These are phyloP conservation scores for Russula sp. DNA, from an alignment of 768 basidiomycete species.

Conservation along the genomic window DNA sequence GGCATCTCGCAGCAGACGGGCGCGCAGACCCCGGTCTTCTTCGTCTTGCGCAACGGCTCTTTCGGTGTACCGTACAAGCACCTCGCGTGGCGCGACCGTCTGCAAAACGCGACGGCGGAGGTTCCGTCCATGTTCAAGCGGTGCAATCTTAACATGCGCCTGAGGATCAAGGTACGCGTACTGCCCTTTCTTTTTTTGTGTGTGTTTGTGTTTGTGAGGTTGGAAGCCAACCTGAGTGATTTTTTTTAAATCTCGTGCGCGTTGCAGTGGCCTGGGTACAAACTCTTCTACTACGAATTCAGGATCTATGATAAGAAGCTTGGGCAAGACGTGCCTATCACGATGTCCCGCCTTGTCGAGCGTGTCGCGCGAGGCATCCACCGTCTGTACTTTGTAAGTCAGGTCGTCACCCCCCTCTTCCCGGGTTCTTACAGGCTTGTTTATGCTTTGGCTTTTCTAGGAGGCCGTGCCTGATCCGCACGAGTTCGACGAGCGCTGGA, in stretches of 20 bases:
- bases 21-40: constrained; percentile 1
- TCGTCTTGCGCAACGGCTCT: constrained; percentile 1
- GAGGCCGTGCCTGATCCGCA: neutral
- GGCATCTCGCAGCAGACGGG: neutral
- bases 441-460: neutral
- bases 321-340: neutral
- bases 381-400: neutral
- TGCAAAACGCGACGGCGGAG: neutral
- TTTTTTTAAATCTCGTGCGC: neutral
- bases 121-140: neutral
- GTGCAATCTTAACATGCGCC: constrained; percentile 2
- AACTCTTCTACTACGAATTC: constrained; percentile 10
- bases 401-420: neutral
- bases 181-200: no score
- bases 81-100: neutral
- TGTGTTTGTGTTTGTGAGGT: neutral
- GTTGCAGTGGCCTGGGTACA: constrained; percentile 15
- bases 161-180: neutral
- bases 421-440: neutral
- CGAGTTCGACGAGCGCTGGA: neutral
- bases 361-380: neutral
- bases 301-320: constrained; percentile 8
- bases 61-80: constrained; percentile 11
- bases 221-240: neutral
- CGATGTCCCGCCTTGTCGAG: constrained; percentile 7